Conservation (phyloP, 2,329 filamentous ascomycete species). For the Fusarium nurragi region DNA sequence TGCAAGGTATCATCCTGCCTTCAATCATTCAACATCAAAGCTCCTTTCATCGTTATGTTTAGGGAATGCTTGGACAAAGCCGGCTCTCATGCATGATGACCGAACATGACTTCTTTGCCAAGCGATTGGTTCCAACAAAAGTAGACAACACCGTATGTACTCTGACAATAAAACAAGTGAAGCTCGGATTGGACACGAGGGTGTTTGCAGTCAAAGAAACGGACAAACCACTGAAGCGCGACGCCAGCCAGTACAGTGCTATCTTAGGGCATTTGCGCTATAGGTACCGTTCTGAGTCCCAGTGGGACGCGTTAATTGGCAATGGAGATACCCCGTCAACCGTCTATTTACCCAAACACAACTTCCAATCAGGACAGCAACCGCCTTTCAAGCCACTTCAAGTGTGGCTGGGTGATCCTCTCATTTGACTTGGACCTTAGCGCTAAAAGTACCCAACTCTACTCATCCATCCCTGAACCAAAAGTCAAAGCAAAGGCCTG, state of each 20-base stretch:
- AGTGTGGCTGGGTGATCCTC: conserved; percentile 35
- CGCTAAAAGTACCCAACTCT: conserved; percentile 28
- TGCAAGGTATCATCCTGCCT: not conserved
- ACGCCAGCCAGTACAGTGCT: not conserved
- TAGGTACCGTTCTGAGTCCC: not conserved
- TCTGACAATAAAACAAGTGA: not conserved
- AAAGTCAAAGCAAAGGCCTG: conserved; percentile 38
- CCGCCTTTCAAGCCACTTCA: conserved; percentile 22
- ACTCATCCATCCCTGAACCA: conserved; percentile 45
- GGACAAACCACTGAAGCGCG: conserved; percentile 5
- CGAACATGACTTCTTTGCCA: not conserved
- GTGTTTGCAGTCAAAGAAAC: conserved; percentile 11
- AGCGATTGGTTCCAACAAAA: not conserved
- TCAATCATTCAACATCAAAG: not conserved
- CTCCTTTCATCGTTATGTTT: not conserved
- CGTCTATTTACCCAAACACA: conserved; percentile 23
- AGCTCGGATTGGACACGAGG: not conserved
- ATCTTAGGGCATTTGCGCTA: not conserved
- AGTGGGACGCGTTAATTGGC: conserved; percentile 37
- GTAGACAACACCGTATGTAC: not conserved
- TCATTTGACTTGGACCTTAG: conserved; percentile 27
- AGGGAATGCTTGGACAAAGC: conserved; percentile 20
- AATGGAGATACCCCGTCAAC: conserved; percentile 24
- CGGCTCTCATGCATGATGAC: conserved; percentile 33
- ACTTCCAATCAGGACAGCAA: conserved; percentile 26